These are phyloP conservation scores for Neoboletus subvelutipes DNA, from an alignment of 768 basidiomycete genomes.

Conservation along the genomic window DNA sequence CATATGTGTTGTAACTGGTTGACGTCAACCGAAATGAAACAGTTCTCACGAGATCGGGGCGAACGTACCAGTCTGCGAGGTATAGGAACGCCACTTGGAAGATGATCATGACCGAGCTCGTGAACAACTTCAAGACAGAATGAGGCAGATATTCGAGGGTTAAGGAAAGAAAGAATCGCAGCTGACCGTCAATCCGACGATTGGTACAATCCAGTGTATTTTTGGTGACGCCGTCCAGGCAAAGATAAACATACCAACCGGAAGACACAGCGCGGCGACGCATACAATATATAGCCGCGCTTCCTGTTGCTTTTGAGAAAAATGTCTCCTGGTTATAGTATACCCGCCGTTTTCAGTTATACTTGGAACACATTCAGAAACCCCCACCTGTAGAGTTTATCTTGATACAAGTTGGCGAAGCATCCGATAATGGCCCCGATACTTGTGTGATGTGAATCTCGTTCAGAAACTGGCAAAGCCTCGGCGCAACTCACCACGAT, in stretches of 20 bases:
- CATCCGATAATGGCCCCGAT: constrained; percentile 52
- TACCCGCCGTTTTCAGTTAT: constrained; percentile 16
- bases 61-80: constrained; percentile 49
- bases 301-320: constrained; percentile 41
- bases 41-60: no score
- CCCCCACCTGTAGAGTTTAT: constrained; percentile 45
- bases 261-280: constrained; percentile 51
- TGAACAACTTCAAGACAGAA: constrained; percentile 36
- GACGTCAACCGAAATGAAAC: not conserved
- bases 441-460: constrained; percentile 32
- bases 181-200: constrained; percentile 24
- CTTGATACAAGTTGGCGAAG: constrained; percentile 45
- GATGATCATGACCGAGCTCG: constrained; percentile 39
- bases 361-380: not conserved
- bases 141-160: not conserved
- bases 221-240: constrained; percentile 60
- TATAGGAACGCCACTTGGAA: constrained; percentile 48
- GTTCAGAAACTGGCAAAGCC: not conserved
- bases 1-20: constrained; percentile 43
- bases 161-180: not conserved
- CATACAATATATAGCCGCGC: constrained; percentile 60
- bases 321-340: constrained; percentile 23
- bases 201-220: constrained; percentile 58
- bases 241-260: constrained; percentile 64
- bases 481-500: constrained; percentile 41